phyloP scores from a whole-genome alignment of 2,329 filamentous ascomycete genomes.

The Claviceps sorghi region DNA sequence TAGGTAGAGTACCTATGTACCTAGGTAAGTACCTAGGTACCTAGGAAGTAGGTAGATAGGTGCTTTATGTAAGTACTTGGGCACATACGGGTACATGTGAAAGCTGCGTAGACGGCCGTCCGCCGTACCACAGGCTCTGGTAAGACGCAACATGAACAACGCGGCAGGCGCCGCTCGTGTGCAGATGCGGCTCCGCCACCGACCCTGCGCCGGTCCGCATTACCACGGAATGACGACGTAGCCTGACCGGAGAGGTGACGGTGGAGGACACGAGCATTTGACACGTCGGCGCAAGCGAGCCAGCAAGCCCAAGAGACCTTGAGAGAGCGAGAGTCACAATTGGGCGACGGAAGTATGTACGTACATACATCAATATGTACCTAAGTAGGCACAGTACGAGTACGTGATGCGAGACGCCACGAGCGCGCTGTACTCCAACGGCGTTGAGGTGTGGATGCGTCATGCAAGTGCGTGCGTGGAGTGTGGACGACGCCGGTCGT shows the following conservation, averaged over 20 bases:
- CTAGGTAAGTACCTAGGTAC: no score
- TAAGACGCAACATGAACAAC: not conserved
- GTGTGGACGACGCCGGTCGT: not conserved
- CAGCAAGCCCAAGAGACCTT: not conserved
- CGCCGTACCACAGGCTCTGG: not conserved
- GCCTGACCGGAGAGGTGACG: not conserved
- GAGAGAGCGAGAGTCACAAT: slow-evolving; percentile 1
- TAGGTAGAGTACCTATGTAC: no score
- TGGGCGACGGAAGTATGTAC: not conserved
- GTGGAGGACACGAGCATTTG: not conserved
- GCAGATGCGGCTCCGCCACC: not conserved
- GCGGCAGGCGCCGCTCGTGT: not conserved
- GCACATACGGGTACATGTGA: not conserved
- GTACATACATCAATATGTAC: not conserved
- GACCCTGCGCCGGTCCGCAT: slow-evolving; percentile 3
- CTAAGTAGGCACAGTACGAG: not conserved
- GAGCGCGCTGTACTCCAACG: slow-evolving; percentile 1
- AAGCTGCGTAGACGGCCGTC: not conserved
- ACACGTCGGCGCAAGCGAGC: slow-evolving; percentile 4
- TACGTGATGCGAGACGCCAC: slow-evolving; percentile 6
- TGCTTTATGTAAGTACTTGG: no score
- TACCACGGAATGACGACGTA: slow-evolving; percentile 3
- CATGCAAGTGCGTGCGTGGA: slow-evolving; percentile 1
- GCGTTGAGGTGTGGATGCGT: slow-evolving; percentile 1
- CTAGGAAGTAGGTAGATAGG: no score